A percentile compares a stretch with the other conserved stretches of the same genome.
Conservation (phyloP, 177 flowering plant genomes). For the Vitis hybrid region DNA sequence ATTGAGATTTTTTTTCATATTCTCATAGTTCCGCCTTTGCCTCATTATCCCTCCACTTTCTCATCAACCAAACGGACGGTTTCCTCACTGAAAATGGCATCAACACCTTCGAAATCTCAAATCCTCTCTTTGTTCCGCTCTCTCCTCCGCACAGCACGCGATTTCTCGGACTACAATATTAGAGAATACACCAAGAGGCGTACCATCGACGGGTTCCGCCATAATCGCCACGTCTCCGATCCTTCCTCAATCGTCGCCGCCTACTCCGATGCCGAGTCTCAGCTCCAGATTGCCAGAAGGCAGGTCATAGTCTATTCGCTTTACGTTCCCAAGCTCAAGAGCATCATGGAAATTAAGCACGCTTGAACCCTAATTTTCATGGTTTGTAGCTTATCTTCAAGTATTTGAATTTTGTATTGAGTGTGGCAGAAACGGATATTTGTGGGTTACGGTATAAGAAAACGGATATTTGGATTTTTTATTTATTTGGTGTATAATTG, state of each 20-base stretch:
- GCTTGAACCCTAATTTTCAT: no score
- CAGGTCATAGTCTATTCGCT: constrained; percentile 69
- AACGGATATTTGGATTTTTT: no score
- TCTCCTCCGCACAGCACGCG: constrained; percentile 55
- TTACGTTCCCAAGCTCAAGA: constrained; percentile 59
- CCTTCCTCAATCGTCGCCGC: constrained; percentile 43
- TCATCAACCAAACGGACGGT: no score
- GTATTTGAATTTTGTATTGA: no score
- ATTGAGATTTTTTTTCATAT: no score
- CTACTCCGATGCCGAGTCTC: constrained; percentile 56
- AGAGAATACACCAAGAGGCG: constrained; percentile 75
- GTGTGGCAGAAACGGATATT: no score
- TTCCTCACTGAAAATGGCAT: constrained; percentile 15
- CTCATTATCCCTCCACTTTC: not conserved
- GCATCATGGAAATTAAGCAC: constrained; percentile 58
- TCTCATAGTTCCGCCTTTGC: no score
- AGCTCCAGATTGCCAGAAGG: constrained; percentile 63
- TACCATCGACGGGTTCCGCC: constrained; percentile 66
- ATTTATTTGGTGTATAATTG: no score
- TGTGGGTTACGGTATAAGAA: no score
- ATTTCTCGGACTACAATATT: constrained; percentile 79
- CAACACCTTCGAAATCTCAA: constrained; percentile 34
- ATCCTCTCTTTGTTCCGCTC: constrained; percentile 44
- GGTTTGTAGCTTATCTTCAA: no score
- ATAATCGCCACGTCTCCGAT: constrained; percentile 46